phyloP scores from a whole-genome alignment of 176 grass and related monocot species.

The Cocos nucifera region DNA sequence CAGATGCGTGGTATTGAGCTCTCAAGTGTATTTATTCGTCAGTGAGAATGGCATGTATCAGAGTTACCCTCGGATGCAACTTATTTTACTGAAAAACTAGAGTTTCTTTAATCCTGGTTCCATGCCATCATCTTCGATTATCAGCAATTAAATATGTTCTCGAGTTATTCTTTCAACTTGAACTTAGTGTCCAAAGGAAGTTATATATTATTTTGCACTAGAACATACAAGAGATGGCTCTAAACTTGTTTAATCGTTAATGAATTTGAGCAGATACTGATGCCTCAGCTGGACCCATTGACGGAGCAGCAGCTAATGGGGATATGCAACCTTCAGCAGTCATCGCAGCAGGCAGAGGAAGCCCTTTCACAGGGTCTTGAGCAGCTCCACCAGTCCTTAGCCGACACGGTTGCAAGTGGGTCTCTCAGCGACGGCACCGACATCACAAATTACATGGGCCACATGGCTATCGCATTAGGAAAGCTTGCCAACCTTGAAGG shows the following conservation, averaged over 20 bases:
- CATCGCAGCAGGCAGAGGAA: conserved; percentile 9
- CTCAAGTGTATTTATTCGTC: too few relatives aligned
- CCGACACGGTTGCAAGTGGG: conserved; percentile 19
- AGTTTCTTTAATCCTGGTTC: too few relatives aligned
- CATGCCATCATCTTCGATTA: too few relatives aligned
- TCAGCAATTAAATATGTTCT: too few relatives aligned
- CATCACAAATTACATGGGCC: conserved; percentile 44
- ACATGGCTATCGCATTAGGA: conserved; percentile 60
- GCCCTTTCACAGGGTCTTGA: conserved; percentile 2
- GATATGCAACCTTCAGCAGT: conserved; percentile 6
- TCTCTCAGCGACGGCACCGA: conserved; percentile 39
- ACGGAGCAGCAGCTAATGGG: conserved; percentile 4
- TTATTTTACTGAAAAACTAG: too few relatives aligned
- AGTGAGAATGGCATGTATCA: too few relatives aligned
- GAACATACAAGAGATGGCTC: too few relatives aligned
- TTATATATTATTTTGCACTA: too few relatives aligned
- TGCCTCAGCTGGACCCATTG: conserved; percentile 7
- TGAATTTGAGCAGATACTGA: not conserved
- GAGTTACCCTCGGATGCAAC: too few relatives aligned
- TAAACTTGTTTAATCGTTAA: not conserved
- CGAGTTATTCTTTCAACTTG: too few relatives aligned
- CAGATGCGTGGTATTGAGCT: too few relatives aligned
- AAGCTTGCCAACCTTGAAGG: conserved; percentile 72
- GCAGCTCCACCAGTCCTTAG: conserved; percentile 4
- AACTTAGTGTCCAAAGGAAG: too few relatives aligned